A percentile compares a stretch with the other conserved stretches of the same genome.
These are phyloP conservation scores for Ambrosia hybrid DNA, from an alignment of 140 eudicot genomes.

Conservation along the genomic window DNA sequence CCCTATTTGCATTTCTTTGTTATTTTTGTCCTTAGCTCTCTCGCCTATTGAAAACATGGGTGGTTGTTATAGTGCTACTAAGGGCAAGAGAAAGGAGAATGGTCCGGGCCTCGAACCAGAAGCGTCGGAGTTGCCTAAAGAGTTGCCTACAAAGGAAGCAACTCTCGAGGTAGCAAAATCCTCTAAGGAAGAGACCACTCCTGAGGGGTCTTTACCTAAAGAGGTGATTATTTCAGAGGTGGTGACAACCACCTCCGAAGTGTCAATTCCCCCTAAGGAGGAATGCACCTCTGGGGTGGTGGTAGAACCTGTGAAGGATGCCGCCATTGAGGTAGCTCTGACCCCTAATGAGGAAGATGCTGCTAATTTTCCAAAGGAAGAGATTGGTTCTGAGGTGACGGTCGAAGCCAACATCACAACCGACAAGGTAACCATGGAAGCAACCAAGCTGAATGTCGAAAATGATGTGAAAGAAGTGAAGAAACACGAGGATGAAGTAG, in stretches of 20 bases:
- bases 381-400: not conserved
- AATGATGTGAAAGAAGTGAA: constrained; percentile 13
- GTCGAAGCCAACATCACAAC: not conserved
- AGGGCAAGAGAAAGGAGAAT: constrained; percentile 18
- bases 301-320: not conserved
- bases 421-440: not conserved
- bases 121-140: constrained; percentile 6
- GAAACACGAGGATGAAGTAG: constrained; percentile 31
- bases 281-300: not conserved
- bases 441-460: not conserved
- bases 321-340: constrained; percentile 3
- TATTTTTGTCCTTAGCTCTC: constrained; percentile 28
- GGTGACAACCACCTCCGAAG: constrained; percentile 1
- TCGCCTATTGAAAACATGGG: constrained; percentile 41
- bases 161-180: no score
- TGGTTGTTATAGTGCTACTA: constrained; percentile 40
- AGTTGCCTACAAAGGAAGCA: constrained; percentile 6
- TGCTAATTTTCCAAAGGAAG: not conserved
- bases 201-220: not conserved
- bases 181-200: not conserved
- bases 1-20: constrained; percentile 15
- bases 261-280: not conserved
- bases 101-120: constrained; percentile 26
- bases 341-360: not conserved
- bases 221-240: not conserved